Evolutionary conservation across 1,139 yeast species (phyloP), one percentile per base, ranked within the genome.

Genomic region (Nakaseomyces sp.): DNA sequence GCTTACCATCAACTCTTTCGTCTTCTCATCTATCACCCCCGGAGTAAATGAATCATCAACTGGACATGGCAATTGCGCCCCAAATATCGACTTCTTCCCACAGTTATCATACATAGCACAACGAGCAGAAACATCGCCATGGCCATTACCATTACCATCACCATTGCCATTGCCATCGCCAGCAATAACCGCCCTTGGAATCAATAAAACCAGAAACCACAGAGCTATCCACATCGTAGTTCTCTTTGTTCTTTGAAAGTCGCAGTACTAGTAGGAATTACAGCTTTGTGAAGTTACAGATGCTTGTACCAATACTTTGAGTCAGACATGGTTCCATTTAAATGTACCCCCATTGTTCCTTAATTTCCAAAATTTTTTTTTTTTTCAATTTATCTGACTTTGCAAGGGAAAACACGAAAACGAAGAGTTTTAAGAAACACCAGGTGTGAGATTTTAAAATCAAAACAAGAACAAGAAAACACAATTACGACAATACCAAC

Each of bases 41-140:
- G 63, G 58, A n/a, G n/a, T n/a, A n/a, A n/a, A n/a, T n/a, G 43
- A 32, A 1, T 66, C 64, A 47, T 75, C 71, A 19, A 72, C 73
- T 0, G 88, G 81, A 60, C 95, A 86, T 0, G 97, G 97, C 40
- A 89, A 67, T 37, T 76, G 78, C 6, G 77, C 65, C 0, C 96
- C 96, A 64, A 89, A 88, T 17, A 84, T 60, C 1, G 89, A 75
- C 52, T 76, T 78, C 62, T 85, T 84, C 5, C 97, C 97, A 60
- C 97, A 86, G 18, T 52, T 60, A 32, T 58, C 68, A 44, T 63
- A 66, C 43, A 66, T 53, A 3, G 68, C 60, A 50, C 65, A 60
- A 30, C 44, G 45, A 19, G 55, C 50, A 9, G 54, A 7, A 22
- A 22, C 9, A 2, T 22, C 24, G 24, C 9, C 24, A 22, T 9